Evolutionary conservation across 177 flowering plant genomes (phyloP).

Genomic region (Vitis hybrid): DNA sequence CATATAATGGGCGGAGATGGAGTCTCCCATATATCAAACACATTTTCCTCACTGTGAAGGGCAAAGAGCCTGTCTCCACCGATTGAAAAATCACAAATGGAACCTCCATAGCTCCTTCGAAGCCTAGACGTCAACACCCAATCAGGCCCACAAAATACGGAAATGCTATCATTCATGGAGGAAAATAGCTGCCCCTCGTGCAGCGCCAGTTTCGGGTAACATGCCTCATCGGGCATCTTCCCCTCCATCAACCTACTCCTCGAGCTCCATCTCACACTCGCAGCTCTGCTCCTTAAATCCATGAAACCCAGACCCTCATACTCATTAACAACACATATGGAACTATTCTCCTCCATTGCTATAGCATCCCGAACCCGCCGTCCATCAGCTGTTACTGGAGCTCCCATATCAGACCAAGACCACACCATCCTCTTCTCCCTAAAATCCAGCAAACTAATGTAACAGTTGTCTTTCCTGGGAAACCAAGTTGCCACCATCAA

Average conservation of each 20-base stretch:
- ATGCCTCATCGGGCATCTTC: slow-evolving; percentile 69
- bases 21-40: slow-evolving; percentile 91
- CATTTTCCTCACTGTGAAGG: slow-evolving; percentile 84
- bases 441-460: slow-evolving; percentile 75
- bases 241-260: slow-evolving; percentile 67
- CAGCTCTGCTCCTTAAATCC: slow-evolving; percentile 57
- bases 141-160: slow-evolving; percentile 81
- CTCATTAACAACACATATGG: slow-evolving; percentile 84
- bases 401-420: slow-evolving; percentile 80
- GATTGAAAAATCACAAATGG: slow-evolving; percentile 87
- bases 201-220: slow-evolving; percentile 79
- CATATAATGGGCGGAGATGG: slow-evolving; percentile 49
- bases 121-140: slow-evolving; percentile 88
- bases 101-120: slow-evolving; percentile 65
- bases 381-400: slow-evolving; percentile 43
- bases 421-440: slow-evolving; percentile 75
- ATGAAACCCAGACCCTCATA: slow-evolving; percentile 82
- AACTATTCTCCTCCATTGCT: slow-evolving; percentile 72
- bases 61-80: slow-evolving; percentile 89
- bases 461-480: slow-evolving; percentile 84
- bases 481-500: slow-evolving; percentile 81
- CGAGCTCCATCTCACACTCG: slow-evolving; percentile 77
- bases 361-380: slow-evolving; percentile 78
- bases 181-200: slow-evolving; percentile 81
- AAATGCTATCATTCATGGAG: slow-evolving; percentile 78